A percentile compares a stretch with the other conserved stretches of the same genome.
Conservation (phyloP, 768 basidiomycete genomes). For the Cubamyces lactineus region DNA sequence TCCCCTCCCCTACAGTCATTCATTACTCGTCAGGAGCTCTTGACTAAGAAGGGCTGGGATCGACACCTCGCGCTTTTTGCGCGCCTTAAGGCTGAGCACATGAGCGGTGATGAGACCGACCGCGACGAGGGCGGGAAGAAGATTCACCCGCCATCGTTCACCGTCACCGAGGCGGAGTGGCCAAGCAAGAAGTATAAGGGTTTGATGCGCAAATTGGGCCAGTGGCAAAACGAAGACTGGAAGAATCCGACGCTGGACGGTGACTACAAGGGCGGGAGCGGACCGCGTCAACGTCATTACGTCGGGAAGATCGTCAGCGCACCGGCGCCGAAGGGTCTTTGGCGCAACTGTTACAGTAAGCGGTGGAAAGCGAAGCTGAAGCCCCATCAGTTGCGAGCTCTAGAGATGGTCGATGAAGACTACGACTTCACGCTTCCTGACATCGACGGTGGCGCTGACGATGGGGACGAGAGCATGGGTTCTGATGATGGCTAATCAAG, state of each 20-base stretch:
- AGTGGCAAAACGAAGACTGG: neutral
- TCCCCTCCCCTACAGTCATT: neutral
- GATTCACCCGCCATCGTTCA: neutral
- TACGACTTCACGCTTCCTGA: constrained; percentile 10
- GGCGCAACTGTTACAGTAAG: constrained; percentile 10
- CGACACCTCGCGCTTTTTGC: constrained; percentile 6
- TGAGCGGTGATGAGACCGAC: constrained; percentile 8
- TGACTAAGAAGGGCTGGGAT: neutral
- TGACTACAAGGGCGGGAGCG: neutral
- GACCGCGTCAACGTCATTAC: neutral
- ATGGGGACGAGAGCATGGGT: neutral
- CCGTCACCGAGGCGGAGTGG: neutral
- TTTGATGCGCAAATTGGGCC: neutral
- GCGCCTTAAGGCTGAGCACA: neutral
- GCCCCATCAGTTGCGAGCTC: constrained; percentile 1
- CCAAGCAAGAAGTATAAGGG: neutral
- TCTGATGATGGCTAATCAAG: too few species aligned
- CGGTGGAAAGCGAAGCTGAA: neutral
- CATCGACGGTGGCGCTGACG: neutral
- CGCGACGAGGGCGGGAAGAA: neutral
- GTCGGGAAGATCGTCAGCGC: neutral
- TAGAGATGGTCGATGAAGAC: neutral
- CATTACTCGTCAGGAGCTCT: neutral
- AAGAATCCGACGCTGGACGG: neutral
- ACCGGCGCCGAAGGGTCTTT: constrained; percentile 3